phyloP scores from a whole-genome alignment of 1,284 basidiomycete species.

The Tylopilus sp. region DNA sequence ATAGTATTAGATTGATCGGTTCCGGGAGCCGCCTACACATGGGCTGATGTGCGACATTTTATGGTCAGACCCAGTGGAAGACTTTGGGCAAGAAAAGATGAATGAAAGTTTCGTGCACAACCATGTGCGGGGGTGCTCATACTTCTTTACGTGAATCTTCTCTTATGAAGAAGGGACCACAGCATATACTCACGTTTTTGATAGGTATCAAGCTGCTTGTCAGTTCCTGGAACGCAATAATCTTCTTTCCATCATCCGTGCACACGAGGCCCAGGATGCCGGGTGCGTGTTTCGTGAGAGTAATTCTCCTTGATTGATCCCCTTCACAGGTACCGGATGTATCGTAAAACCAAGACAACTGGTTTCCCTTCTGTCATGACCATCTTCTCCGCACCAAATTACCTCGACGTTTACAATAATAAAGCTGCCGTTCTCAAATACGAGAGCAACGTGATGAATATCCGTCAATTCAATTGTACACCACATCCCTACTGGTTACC shows the following conservation, averaged over 20 bases:
- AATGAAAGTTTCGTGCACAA: constrained; percentile 92
- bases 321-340: constrained; percentile 87
- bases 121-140: constrained; percentile 95
- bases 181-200: constrained; percentile 11
- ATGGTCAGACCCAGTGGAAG: constrained; percentile 95
- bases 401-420: constrained; percentile 97
- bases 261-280: constrained; percentile 96
- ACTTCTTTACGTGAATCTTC: constrained; percentile 85
- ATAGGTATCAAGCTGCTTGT: constrained; percentile 90
- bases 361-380: constrained; percentile 97
- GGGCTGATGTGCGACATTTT: constrained; percentile 97
- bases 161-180: not conserved
- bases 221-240: constrained; percentile 96
- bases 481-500: constrained; percentile 97
- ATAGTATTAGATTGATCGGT: constrained; percentile 89
- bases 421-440: constrained; percentile 98
- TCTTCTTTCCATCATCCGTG: constrained; percentile 93
- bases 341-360: constrained; percentile 95
- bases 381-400: constrained; percentile 96
- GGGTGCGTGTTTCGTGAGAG: constrained; percentile 64
- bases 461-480: constrained; percentile 95
- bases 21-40: constrained; percentile 94
- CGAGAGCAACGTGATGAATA: constrained; percentile 97
- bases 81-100: constrained; percentile 93
- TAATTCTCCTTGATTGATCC: not conserved